Evolutionary conservation across 495 filamentous ascomycete genomes (phyloP), one percentile per base, ranked within the genome.

Genomic region (Halenospora varia): DNA sequence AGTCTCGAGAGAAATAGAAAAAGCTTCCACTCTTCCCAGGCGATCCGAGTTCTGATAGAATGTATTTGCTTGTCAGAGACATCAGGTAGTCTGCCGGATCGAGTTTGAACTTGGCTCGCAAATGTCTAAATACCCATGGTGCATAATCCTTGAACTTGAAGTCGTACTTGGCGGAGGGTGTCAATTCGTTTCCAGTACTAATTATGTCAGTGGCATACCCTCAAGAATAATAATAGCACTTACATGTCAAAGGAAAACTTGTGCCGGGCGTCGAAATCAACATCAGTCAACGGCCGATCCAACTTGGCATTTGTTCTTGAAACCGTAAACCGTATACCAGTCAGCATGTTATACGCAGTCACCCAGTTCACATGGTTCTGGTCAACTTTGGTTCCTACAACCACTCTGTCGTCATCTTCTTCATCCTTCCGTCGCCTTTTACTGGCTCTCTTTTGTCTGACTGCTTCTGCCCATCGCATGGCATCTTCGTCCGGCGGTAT

Each of bases 71-170:
- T 6, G 94, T 99, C 59, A 99, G 78, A 10, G 94, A 99, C 84
- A 99, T 93, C 35, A 99, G 81, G 69, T 99, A 99, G 69, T 99
- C 94, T 59, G 92, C 94, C 20, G 94, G 95, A 69, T 99, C 95
- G 40, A 97, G 79, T 56, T 85, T 79, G 73, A 99, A 99, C 63
- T 86, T 90, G 17, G 87, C 77, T 52, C 94, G 88, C 55, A 99
- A 79, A 72, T 93, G 88, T 64, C 94, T 89, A 74, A 99, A 99
- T 35, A 99, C 94, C 92, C 93, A 97, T 25, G 94, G 94, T 17
- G 94, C 94, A 71, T 99, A 99, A 72, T 99, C 94, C 72, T 99
- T 99, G 76, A 99, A 99, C 70, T 99, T 99, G 83, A 97, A 99
- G 74, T 99, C 94, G 77, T 99, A 99, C 75, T 97, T 97, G 62